Evolutionary conservation across 2,329 filamentous ascomycete species (phyloP), one percentile per base, ranked within the genome.

Genomic region (Scedosporium aurantiacum): DNA sequence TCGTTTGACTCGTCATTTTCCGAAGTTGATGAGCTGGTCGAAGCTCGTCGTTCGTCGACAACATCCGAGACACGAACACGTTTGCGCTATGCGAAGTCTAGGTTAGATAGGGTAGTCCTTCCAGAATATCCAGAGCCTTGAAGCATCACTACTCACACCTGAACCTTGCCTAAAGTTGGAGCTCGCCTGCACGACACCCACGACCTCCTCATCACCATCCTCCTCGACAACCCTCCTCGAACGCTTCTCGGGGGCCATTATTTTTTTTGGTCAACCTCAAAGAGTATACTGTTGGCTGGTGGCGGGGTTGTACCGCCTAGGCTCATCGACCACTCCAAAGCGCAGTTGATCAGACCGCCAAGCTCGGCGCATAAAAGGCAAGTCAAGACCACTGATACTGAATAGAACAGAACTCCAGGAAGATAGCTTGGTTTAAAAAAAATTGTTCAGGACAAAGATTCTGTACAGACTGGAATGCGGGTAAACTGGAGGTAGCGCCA

Each of bases 191-290:
- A 69, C 69, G n/a, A 72, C 67, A 16, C 76, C 70, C 2, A 71
- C 66, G 28, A 71, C 64, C 16, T 72, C 71, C 21, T 74, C 69
- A 6, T 69, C 70, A n/a, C 71, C 72, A 18, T 71, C 70, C 58
- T 71, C 68, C 16, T 74, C 72, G 45, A 71, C 68, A 5, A 66
- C 70, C 58, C 66, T 72, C 52, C 76, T 73, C 23, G 73, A 71
- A 64, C 80, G 77, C 69, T 83, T 82, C 25, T 67, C 60, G 4
- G 68, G 67, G 56, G 69, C 64, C 71, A 74, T 74, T 56, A 45
- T 56, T 47, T 18, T 10, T 21, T 25, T 6, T 10, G n/a, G n/a
- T 57, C 55, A 37, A 37, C 32, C 4, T 37, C 10, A 4, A 28
- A 21, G 12, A 8, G 5, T 3, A 32, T n/a, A 57, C 2, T 32